A percentile compares a stretch with the other conserved stretches of the same genome.
Conservation (phyloP, 2,329 filamentous ascomycete species). For the Zasmidium citrigriseum region DNA sequence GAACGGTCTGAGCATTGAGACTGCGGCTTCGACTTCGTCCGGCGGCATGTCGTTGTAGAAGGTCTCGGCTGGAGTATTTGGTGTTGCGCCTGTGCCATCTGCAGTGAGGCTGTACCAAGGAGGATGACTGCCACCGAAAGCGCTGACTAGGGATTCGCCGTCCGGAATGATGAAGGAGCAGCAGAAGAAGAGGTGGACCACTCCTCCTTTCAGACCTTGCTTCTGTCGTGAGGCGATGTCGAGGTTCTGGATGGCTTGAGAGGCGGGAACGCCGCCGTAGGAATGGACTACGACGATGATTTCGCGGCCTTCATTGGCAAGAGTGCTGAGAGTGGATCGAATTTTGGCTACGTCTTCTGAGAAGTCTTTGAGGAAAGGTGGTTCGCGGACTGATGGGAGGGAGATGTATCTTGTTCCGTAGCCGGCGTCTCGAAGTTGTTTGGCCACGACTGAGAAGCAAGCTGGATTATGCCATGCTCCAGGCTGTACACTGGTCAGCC, state of each 20-base stretch:
- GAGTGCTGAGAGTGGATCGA: conserved; percentile 14
- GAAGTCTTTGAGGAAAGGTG: conserved; percentile 6
- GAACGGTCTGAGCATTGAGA: neutral
- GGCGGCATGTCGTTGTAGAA: conserved; percentile 3
- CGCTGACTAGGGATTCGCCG: neutral
- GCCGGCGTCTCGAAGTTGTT: conserved; percentile 6
- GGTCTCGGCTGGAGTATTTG: neutral
- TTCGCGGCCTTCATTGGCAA: conserved; percentile 26
- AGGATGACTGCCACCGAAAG: neutral
- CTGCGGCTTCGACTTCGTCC: neutral
- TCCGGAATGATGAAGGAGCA: neutral
- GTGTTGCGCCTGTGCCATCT: neutral
- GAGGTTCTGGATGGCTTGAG: conserved; percentile 25
- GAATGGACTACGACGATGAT: conserved; percentile 35
- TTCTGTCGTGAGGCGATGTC: conserved; percentile 1
- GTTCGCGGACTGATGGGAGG: conserved; percentile 7
- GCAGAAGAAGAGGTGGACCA: neutral
- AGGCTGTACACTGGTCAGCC: conserved; percentile 7
- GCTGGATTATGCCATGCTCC: conserved; percentile 16
- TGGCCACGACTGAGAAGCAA: conserved; percentile 2
- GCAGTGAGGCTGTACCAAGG: neutral
- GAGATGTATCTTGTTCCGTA: conserved; percentile 9
- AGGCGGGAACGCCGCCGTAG: conserved; percentile 32
- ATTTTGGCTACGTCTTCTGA: conserved; percentile 9
- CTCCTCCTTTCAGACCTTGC: neutral